Evolutionary conservation across 75 land plant species (phyloP), one percentile per base, ranked within the genome.

Genomic region (Gnetum montanum): DNA sequence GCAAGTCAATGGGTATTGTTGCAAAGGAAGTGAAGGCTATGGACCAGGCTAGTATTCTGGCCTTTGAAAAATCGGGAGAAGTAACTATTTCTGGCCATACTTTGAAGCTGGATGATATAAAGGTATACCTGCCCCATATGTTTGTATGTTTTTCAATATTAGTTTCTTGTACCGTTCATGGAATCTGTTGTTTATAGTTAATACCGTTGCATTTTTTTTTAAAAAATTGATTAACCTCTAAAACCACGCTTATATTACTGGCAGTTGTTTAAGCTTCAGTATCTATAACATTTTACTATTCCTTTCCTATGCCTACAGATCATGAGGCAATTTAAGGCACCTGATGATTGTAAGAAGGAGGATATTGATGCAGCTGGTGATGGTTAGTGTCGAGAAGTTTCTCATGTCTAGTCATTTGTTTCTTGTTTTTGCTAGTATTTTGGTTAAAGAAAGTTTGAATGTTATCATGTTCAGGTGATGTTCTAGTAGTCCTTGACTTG

Each of bases 311-410:
- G 22, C 25, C 35, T 55, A 20, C 67, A 91, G 97, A 70, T 92
- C 43, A 56, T 80, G 23, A 73, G 85, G 31, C 88, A 83, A 13
- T 95, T 95, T 69, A 86, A 83, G 51, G 67, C 74, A 30, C 96
- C 99, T 60, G 77, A 70, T 43, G 64, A 78, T 61, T 62, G 73
- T 29, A 54, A 60, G 4, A 89, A 73, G 35, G 70, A 78, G 52
- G 92, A 95, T 15, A 76, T 90, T 12, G 99, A 95, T 81, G 91
- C 99, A 6, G 65, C 72, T 62, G 99, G 96, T 50, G 99, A 95
- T 76, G 99, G 99, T 92, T 69, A 61, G 51, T 16, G 45, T 5
- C 26, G 11, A 15, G 26, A 19, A 43, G 8, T 25, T 57, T n/a
- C n/a, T 40, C 43, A 40, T 10, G 43, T 40, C 10, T 40, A 40